Evolutionary conservation across 2,329 filamentous ascomycete genomes (phyloP).

Genomic region (Ascochyta fabae): DNA sequence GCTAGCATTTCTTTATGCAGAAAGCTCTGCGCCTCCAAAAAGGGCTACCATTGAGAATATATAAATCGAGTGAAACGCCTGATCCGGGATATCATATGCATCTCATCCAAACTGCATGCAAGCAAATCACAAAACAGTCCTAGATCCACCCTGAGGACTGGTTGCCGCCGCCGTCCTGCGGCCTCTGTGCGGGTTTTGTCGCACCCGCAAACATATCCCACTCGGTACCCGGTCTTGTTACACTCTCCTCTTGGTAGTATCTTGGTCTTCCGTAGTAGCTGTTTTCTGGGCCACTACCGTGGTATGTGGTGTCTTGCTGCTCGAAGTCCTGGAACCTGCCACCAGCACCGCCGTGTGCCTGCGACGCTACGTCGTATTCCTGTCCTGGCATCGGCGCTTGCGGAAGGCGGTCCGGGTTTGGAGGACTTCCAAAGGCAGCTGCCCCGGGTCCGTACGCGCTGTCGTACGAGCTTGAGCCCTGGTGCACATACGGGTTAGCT

Average conservation of each 20-base stretch:
- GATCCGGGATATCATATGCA: constrained; percentile 15
- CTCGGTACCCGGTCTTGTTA: constrained; percentile 17
- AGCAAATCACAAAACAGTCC: neutral
- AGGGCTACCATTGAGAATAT: too few relatives aligned
- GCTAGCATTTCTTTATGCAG: too few relatives aligned
- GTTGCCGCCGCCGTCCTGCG: constrained; percentile 7
- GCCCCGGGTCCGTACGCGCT: constrained; percentile 15
- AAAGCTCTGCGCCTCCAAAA: too few relatives aligned
- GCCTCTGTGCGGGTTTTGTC: constrained; percentile 15
- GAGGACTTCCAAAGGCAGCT: constrained; percentile 2
- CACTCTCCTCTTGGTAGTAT: constrained; percentile 8
- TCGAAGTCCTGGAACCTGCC: constrained; percentile 25
- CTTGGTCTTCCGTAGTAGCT: constrained; percentile 16
- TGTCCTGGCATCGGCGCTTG: constrained; percentile 31
- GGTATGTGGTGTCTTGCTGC: constrained; percentile 29
- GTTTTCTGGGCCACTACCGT: constrained; percentile 1
- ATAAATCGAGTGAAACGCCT: constrained; percentile 8
- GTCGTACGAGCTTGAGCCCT: constrained; percentile 14
- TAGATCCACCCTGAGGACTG: constrained; percentile 10
- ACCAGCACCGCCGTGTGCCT: neutral
- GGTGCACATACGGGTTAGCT: constrained; percentile 31
- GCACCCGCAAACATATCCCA: constrained; percentile 37
- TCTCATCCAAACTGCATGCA: constrained; percentile 9
- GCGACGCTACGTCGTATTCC: constrained; percentile 31
- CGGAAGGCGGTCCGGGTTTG: constrained; percentile 30